Percentiles rank a stretch among this genome's conserved stretches.
Conservation (phyloP, 106 monocot genomes). For the Phalaenopsis aphrodite region DNA sequence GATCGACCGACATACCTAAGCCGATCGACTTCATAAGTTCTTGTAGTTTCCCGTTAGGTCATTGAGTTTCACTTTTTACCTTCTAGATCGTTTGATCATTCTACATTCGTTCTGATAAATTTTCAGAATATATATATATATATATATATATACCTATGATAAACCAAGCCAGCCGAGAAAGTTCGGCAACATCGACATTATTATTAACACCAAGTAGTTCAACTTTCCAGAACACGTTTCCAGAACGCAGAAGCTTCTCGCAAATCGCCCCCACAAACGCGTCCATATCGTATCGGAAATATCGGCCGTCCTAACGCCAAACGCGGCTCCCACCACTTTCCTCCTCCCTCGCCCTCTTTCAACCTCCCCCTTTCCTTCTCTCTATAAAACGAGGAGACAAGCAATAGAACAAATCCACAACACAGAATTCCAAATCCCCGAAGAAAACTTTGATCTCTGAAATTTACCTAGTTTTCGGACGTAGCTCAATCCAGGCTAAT, state of each 20-base stretch:
- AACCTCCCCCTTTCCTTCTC: not conserved
- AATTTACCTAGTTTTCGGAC: no score
- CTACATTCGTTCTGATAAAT: no score
- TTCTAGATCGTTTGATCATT: no score
- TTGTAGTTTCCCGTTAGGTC: no score
- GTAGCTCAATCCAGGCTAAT: not conserved
- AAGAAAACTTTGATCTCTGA: not conserved
- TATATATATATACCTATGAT: no score
- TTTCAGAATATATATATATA: no score
- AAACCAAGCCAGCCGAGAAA: no score
- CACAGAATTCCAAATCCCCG: not conserved
- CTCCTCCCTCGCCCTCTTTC: not conserved
- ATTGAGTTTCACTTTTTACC: no score
- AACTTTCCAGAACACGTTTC: not conserved
- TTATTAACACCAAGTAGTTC: no score
- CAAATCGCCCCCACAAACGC: not conserved
- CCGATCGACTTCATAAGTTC: no score
- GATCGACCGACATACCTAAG: no score
- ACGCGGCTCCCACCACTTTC: not conserved
- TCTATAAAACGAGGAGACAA: constrained; percentile 2
- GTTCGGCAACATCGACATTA: no score
- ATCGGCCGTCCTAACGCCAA: not conserved
- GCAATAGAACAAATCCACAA: not conserved
- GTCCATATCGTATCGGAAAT: not conserved
- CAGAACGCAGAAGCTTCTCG: not conserved